Base-by-base conservation (phyloP, 2,329 filamentous ascomycete genomes). In the Aspergillus aculeatinus region DNA sequence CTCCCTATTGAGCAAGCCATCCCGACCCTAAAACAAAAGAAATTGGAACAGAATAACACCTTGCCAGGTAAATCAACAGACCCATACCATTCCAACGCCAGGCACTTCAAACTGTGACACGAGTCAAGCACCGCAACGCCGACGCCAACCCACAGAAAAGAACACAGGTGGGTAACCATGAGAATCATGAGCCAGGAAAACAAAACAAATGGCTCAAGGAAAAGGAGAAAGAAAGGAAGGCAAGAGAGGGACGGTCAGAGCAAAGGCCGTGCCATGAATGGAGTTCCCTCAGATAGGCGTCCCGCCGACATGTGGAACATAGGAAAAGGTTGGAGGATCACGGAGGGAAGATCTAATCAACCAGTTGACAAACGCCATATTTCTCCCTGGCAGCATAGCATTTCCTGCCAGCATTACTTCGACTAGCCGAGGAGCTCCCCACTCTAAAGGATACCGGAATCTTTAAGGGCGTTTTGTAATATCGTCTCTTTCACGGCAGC, bases 401-500 rank as follows among this genome's bases (percentile, higher is more conserved):
- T 16, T 16, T n/a, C 5, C 33, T 25, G 25, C 25, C 50, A n/a
- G 39, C 4, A 16, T 33, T 27, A 16, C 33, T 27, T 19, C 19
- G 16, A 44, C 19, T 21, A 23, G 12, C 27, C 19, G 19, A 42
- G 29, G 16, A 50, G 25, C 47, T 53, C 25, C 25, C 21, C 7
- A 9, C 44, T 63, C 64, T 61, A 92, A 70, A 99, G 86, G 76
- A 99, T 98, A 68, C 95, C 95, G 23, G 95, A 98, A 77, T 99
- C 95, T 80, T 96, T 97, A 68, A 99, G 85, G 51, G 95, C 95
- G 76, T 99, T 99, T 78, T 98, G 96, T 68, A 99, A 81, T 72
- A 99, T 99, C 35, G 95, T 99, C 80, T 99, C 95, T 77, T 99
- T 99, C 62, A 99, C 95, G 9, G 95, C 95, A 35, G 94, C 95